Evolutionary conservation across 129 eudicot species (phyloP).

Genomic region (Lactuca sativa): DNA sequence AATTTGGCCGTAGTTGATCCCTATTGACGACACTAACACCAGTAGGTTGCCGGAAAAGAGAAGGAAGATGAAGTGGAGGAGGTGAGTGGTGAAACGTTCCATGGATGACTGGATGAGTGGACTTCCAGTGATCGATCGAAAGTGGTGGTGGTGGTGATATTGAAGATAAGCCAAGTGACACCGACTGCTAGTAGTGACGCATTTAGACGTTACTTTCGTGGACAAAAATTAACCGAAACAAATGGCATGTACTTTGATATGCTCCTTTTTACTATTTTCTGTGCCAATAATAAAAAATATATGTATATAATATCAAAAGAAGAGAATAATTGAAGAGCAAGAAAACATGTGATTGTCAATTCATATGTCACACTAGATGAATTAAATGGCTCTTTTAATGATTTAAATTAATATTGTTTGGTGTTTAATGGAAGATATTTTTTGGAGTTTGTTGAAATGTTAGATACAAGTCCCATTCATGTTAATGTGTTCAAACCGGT

Average conservation of each 20-base stretch:
- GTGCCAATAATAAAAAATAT: neutral
- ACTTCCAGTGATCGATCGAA: neutral
- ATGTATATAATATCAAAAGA: neutral
- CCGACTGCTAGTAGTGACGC: conserved; percentile 10
- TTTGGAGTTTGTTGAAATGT: neutral
- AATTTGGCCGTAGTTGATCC: conserved; percentile 87
- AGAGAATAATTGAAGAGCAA: conserved; percentile 28
- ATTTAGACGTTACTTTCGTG: conserved; percentile 17
- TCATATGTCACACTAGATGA: conserved; percentile 1
- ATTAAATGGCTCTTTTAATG: too few relatives aligned
- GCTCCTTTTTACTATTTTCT: neutral
- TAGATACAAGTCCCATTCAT: neutral
- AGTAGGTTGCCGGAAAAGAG: conserved; percentile 18
- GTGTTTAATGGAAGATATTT: neutral
- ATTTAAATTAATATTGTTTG: neutral
- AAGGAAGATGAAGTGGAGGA: conserved; percentile 24
- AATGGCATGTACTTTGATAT: conserved; percentile 10
- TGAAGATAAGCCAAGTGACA: conserved; percentile 31
- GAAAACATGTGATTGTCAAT: conserved; percentile 23
- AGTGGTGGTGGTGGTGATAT: conserved; percentile 21
- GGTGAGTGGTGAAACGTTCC: conserved; percentile 22
- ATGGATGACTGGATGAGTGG: conserved; percentile 13
- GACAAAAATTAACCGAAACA: conserved; percentile 12
- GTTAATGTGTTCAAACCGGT: too few relatives aligned
- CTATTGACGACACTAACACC: conserved; percentile 40